These are phyloP conservation scores for Calonectria crousiana DNA, from an alignment of 2,329 filamentous ascomycete species.

Conservation along the genomic window DNA sequence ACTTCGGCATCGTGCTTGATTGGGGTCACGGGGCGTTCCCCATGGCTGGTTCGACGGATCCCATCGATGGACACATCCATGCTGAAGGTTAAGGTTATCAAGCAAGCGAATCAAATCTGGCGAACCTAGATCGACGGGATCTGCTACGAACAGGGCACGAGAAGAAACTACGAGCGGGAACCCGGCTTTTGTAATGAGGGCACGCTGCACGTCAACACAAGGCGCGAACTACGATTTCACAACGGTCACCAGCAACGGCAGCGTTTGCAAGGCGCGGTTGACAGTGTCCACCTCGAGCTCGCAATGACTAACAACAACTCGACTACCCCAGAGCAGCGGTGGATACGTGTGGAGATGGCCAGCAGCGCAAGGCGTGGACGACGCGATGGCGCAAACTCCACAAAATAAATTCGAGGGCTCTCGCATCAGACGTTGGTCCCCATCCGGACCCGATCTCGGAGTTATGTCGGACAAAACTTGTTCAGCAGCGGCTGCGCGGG, in stretches of 20 bases:
- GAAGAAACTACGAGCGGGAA: not conserved
- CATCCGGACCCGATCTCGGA: constrained; percentile 16
- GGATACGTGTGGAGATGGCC: constrained; percentile 13
- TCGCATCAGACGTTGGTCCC: not conserved
- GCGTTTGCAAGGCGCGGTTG: constrained; percentile 14
- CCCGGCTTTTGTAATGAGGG: not conserved
- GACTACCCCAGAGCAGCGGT: constrained; percentile 1
- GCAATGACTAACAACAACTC: constrained; percentile 18
- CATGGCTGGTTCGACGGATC: not conserved
- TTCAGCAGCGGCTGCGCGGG: not conserved
- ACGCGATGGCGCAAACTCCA: constrained; percentile 5
- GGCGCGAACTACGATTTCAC: not conserved
- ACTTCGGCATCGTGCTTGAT: constrained; percentile 50
- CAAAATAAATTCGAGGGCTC: not conserved
- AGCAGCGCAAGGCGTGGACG: constrained; percentile 12
- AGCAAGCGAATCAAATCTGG: not conserved
- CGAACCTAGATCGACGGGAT: not conserved
- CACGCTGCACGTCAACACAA: not conserved
- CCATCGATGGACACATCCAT: not conserved
- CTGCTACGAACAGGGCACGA: not conserved
- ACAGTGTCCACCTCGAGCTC: not conserved
- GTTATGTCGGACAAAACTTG: constrained; percentile 21
- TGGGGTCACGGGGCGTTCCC: not conserved
- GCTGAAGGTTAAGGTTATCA: not conserved
- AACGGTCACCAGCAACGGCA: not conserved